Evolutionary conservation across 306 rosid species (phyloP), one percentile per base, ranked within the genome.

Genomic region (Prunus dulcis): DNA sequence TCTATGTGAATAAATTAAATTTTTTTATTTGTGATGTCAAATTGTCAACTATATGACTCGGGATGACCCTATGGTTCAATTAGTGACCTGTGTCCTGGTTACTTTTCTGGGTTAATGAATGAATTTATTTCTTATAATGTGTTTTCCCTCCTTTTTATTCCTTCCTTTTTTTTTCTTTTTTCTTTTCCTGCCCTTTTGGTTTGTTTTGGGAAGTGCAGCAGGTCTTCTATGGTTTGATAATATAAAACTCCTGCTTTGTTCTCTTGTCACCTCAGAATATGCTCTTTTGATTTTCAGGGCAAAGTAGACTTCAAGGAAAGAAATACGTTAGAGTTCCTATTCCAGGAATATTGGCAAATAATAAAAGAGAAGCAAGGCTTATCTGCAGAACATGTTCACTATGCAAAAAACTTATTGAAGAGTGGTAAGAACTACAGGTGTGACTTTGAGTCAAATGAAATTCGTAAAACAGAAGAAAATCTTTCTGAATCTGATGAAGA

Each of bases 361-460:
- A 69, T 86, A 22, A 90, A 85, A 86, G 41, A 34, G 72, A 82
- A 87, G 70, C 91, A 87, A 80, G 90, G 85, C 68, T 82, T 88
- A 82, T 83, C 76, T 50, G 56, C 90, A 63, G 67, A 58, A 23
- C 73, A 79, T 34, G 83, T 83, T 55, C 55, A 17, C 52, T 27
- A 69, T 15, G 91, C 92, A 6, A 63, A 67, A 79, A 78, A 76
- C 25, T 52, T 58, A 56, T 38, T 87, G 49, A 89, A 79, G 88
- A 86, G 69, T 61, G 78, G 86, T 15, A 75, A 70, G 62, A 84
- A 65, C 76, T 71, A 34, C 56, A 77, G 27, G 32, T 2, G 28
- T 77, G 90, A 60, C 55, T 55, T 67, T 41, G 87, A 83, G 63
- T 77, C n/a, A 46, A 64, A 68, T 57, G 88, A 81, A 76, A 80